Conservation (phyloP, 345 rosid genomes). For the Brassica incana region DNA sequence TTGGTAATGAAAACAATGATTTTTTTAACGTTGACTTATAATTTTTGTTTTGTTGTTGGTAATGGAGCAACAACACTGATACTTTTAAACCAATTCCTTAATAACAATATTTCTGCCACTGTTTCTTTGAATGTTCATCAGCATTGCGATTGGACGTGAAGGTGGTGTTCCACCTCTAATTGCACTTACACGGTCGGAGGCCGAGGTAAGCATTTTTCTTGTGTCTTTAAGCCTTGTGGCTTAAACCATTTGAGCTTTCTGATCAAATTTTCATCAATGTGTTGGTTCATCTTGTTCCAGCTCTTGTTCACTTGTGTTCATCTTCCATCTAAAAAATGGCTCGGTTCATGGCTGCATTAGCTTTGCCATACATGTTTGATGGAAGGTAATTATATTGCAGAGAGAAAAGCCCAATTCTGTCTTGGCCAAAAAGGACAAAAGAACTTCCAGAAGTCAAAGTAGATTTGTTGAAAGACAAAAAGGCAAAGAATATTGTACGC, state of each 20-base stretch:
- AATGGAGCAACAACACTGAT: not conserved
- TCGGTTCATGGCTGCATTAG: slow-evolving; percentile 83
- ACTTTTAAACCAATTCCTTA: no score
- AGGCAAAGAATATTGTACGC: no score
- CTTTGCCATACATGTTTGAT: slow-evolving; percentile 82
- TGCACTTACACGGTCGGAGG: slow-evolving; percentile 64
- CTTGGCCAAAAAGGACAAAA: no score
- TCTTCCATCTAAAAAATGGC: slow-evolving; percentile 80
- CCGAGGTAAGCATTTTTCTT: slow-evolving; percentile 50
- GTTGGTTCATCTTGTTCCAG: slow-evolving; percentile 48
- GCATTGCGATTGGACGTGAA: slow-evolving; percentile 77
- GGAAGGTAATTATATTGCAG: slow-evolving; percentile 42
- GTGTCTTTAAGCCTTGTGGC: slow-evolving; percentile 1
- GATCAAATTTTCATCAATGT: slow-evolving; percentile 1
- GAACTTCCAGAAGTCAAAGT: no score
- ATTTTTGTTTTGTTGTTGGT: not conserved
- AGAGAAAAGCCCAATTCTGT: no score
- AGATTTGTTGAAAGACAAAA: no score
- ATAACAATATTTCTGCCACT: no score
- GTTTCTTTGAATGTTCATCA: not conserved
- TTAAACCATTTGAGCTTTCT: slow-evolving; percentile 15
- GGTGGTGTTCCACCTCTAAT: slow-evolving; percentile 80
- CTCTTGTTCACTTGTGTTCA: slow-evolving; percentile 69
- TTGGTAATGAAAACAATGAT: not conserved
- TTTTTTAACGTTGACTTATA: no score